These are phyloP conservation scores for Scopulariopsis brevicaulis DNA, from an alignment of 2,329 filamentous ascomycete genomes.

Conservation along the genomic window DNA sequence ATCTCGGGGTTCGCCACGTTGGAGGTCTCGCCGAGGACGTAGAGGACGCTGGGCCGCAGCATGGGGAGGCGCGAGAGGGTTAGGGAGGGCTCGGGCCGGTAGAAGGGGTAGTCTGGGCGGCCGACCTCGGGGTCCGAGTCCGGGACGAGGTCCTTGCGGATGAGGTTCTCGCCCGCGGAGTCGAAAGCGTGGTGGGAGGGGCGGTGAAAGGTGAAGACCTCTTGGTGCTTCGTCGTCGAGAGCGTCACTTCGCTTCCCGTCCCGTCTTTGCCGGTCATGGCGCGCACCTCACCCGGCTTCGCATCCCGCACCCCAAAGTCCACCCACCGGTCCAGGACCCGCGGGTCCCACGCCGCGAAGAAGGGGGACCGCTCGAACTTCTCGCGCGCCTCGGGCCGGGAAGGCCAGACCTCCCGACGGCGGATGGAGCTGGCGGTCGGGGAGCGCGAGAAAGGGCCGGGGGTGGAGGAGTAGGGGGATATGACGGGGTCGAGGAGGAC, in stretches of 20 bases:
- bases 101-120: constrained; percentile 35
- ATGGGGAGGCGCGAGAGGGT: constrained; percentile 46
- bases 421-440: constrained; percentile 52
- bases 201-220: constrained; percentile 64
- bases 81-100: constrained; percentile 50
- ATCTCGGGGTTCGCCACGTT: constrained; percentile 38
- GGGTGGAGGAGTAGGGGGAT: constrained; percentile 25
- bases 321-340: constrained; percentile 67
- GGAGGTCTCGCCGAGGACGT: constrained; percentile 54
- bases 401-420: constrained; percentile 76
- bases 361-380: constrained; percentile 56
- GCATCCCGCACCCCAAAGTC: constrained; percentile 63
- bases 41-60: constrained; percentile 55
- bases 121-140: constrained; percentile 30
- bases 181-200: constrained; percentile 39
- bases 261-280: constrained; percentile 6
- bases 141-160: constrained; percentile 27
- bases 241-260: constrained; percentile 48
- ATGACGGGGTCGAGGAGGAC: constrained; percentile 82
- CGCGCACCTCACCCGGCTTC: constrained; percentile 12
- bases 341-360: constrained; percentile 67
- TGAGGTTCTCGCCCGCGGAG: constrained; percentile 20
- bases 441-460: constrained; percentile 7
- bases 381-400: constrained; percentile 53
- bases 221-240: constrained; percentile 76